A percentile compares a stretch with the other conserved stretches of the same genome.
phyloP scores from a whole-genome alignment of 2,329 filamentous ascomycete genomes.

The Colletotrichum simmondsii region DNA sequence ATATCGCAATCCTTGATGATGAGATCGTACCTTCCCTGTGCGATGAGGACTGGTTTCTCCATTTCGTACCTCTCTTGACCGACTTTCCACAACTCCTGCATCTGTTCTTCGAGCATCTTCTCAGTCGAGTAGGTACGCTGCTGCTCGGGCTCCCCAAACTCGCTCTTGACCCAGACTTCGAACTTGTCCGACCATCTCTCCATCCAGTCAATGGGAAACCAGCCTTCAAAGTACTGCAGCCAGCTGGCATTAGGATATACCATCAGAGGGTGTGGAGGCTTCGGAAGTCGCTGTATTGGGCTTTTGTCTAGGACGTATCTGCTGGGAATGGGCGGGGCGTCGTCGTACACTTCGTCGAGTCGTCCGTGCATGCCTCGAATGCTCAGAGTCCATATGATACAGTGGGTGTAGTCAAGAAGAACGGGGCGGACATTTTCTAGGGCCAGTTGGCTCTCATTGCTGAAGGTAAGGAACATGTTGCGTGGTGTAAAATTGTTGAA shows the following conservation, averaged over 20 bases:
- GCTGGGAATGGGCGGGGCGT: neutral
- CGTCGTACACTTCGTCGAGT: neutral
- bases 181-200: too few species aligned
- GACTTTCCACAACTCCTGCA: accelerated
- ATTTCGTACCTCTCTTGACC: neutral
- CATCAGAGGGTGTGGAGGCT: too few species aligned
- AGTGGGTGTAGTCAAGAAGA: neutral
- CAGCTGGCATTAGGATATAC: too few species aligned
- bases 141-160: too few species aligned
- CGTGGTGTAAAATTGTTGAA: too few species aligned
- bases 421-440: neutral
- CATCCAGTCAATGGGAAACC: too few species aligned
- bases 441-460: too few species aligned
- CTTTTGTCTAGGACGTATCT: neutral
- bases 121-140: neutral
- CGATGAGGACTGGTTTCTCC: neutral
- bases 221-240: neutral
- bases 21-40: neutral
- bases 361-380: neutral
- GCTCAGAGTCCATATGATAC: too few species aligned
- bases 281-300: neutral
- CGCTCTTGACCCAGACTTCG: too few species aligned
- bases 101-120: neutral
- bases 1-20: neutral
- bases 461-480: too few species aligned